Conservation (phyloP, 805 yeast species). For the Novakomyces olei region DNA sequence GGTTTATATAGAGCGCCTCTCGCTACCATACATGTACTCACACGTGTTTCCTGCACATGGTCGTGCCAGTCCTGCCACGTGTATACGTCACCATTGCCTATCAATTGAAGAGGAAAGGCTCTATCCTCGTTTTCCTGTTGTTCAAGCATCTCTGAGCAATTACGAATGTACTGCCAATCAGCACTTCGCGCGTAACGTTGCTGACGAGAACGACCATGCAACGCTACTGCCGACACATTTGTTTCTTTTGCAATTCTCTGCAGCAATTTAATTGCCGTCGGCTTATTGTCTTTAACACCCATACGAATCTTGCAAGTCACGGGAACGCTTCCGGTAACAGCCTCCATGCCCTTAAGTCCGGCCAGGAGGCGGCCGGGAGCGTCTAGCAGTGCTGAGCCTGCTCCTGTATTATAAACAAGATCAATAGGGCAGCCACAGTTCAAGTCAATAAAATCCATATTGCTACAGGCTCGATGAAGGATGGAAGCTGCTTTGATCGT, state of each 20-base stretch:
- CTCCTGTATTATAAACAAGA: conserved; percentile 77
- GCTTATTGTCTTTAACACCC: conserved; percentile 67
- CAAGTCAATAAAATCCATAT: conserved; percentile 37
- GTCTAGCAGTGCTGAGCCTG: conserved; percentile 83
- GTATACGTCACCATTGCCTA: conserved; percentile 89
- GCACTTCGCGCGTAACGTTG: conserved; percentile 84
- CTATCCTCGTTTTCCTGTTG: conserved; percentile 33
- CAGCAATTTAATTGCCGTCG: conserved; percentile 65
- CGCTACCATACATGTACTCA: conserved; percentile 92
- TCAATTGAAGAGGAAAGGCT: conserved; percentile 41
- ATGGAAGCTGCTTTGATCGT: conserved; percentile 84
- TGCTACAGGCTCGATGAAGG: conserved; percentile 17
- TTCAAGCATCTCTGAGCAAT: conserved; percentile 36
- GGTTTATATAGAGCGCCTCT: conserved; percentile 96
- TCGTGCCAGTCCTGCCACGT: conserved; percentile 73
- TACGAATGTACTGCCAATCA: conserved; percentile 73
- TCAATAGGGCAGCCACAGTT: conserved; percentile 98
- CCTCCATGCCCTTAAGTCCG: conserved; percentile 70
- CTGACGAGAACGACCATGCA: conserved; percentile 91
- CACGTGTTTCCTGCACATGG: conserved; percentile 40
- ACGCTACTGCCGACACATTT: conserved; percentile 71
- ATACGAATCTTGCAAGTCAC: conserved; percentile 80
- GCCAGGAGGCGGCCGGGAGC: conserved; percentile 63
- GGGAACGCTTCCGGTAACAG: conserved; percentile 74
- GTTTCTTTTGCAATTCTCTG: conserved; percentile 43